phyloP scores from a whole-genome alignment of 2,329 filamentous ascomycete genomes.

The Xylariaceae sp. region DNA sequence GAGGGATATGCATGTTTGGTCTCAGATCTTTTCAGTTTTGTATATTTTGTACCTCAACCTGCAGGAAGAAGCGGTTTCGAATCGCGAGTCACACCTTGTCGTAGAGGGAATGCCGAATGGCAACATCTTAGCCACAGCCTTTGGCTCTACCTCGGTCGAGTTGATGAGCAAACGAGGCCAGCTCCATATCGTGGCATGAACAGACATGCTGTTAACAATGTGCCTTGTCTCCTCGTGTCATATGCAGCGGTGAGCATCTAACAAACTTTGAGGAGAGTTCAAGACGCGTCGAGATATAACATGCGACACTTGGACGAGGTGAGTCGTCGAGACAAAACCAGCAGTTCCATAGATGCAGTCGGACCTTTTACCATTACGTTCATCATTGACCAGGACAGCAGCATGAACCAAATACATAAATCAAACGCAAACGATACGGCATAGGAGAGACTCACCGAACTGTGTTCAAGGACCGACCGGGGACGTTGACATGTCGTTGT shows the following conservation, averaged over 20 bases:
- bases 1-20: constrained; percentile 28
- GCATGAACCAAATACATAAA: background rate
- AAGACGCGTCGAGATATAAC: constrained; percentile 19
- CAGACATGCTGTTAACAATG: constrained; percentile 13
- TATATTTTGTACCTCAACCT: constrained; percentile 45
- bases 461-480: background rate
- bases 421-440: background rate
- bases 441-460: constrained; percentile 2
- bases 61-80: constrained; percentile 48
- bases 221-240: constrained; percentile 12
- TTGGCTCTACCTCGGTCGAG: constrained; percentile 50
- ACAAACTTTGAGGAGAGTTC: constrained; percentile 1
- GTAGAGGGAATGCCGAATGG: constrained; percentile 4
- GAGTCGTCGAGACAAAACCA: constrained; percentile 34
- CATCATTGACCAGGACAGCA: constrained; percentile 39
- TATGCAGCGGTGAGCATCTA: constrained; percentile 10
- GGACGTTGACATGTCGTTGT: background rate
- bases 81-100: constrained; percentile 23
- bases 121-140: constrained; percentile 53
- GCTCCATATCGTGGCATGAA: constrained; percentile 50
- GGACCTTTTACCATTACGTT: constrained; percentile 45
- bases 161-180: constrained; percentile 34
- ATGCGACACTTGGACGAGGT: constrained; percentile 20
- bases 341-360: constrained; percentile 36
- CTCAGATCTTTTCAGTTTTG: constrained; percentile 77